These are phyloP conservation scores for Aspergillus ochraceoroseus DNA, from an alignment of 2,329 filamentous ascomycete species.

Conservation along the genomic window DNA sequence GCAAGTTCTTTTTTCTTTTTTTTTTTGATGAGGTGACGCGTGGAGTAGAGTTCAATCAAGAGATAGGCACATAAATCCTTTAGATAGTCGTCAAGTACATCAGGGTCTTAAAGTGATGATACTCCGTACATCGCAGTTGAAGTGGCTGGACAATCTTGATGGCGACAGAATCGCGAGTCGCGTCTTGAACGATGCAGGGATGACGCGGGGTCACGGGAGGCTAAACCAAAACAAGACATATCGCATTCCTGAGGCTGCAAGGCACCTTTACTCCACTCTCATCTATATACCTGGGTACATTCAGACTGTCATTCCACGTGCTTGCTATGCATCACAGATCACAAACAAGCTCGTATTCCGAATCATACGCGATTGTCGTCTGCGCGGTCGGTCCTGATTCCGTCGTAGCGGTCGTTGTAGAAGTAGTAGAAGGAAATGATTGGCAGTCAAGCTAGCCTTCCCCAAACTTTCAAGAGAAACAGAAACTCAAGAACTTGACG, in stretches of 20 bases:
- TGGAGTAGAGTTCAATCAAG: too few relatives aligned
- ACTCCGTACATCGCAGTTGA: too few relatives aligned
- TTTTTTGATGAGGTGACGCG: too few relatives aligned
- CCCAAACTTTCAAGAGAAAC: too few relatives aligned
- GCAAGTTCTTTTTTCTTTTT: background rate
- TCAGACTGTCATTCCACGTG: too few relatives aligned
- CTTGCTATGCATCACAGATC: too few relatives aligned
- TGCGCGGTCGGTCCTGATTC: slow-evolving; percentile 2
- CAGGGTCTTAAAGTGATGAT: too few relatives aligned
- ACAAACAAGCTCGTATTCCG: slow-evolving; percentile 21
- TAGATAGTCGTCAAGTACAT: too few relatives aligned
- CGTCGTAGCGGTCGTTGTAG: background rate
- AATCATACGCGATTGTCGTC: slow-evolving; percentile 19
- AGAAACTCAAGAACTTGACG: too few relatives aligned
- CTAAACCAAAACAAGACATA: slow-evolving; percentile 18
- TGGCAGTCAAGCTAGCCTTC: too few relatives aligned
- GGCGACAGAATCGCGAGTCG: slow-evolving; percentile 13
- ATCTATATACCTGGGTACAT: background rate
- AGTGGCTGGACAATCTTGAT: slow-evolving; percentile 6
- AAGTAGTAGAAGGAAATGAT: too few relatives aligned
- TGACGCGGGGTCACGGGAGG: slow-evolving; percentile 13
- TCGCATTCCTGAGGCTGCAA: slow-evolving; percentile 24
- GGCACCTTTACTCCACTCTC: too few relatives aligned
- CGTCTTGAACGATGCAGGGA: slow-evolving; percentile 8
- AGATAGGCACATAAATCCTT: background rate